These are phyloP conservation scores for Eucalyptus marginata DNA, from an alignment of 345 rosid species.

Conservation along the genomic window DNA sequence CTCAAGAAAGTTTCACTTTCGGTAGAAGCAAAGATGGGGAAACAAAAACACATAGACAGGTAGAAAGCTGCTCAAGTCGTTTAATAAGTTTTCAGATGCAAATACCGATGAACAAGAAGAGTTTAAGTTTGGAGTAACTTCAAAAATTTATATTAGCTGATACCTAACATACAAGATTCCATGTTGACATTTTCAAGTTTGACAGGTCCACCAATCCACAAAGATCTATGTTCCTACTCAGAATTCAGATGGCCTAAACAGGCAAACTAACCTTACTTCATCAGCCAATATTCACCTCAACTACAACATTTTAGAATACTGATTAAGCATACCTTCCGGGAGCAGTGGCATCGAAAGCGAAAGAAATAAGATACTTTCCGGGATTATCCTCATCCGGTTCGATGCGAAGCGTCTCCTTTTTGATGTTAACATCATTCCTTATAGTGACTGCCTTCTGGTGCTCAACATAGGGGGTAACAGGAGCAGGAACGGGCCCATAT, in stretches of 20 bases:
- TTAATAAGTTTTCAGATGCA: neutral
- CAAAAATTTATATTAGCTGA: neutral
- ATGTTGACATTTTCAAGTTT: neutral
- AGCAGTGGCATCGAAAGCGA: conserved; percentile 40
- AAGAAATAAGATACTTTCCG: conserved; percentile 24
- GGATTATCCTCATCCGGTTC: conserved; percentile 27
- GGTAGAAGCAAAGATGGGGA: neutral
- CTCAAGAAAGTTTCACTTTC: neutral
- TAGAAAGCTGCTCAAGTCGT: neutral
- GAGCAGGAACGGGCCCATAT: conserved; percentile 1
- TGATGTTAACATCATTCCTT: conserved; percentile 36
- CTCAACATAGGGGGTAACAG: conserved; percentile 16
- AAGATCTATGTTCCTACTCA: neutral
- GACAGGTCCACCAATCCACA: neutral
- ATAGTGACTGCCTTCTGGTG: conserved; percentile 45
- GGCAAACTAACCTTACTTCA: neutral
- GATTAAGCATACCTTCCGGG: conserved; percentile 22
- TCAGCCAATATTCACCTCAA: neutral
- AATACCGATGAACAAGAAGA: neutral
- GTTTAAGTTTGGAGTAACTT: neutral
- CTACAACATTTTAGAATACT: neutral
- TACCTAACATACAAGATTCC: neutral
- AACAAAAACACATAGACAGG: neutral
- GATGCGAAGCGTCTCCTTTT: conserved; percentile 29
- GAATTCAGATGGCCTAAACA: neutral